Base-by-base conservation (phyloP, 495 filamentous ascomycete species). In the Penicillium canariense region DNA sequence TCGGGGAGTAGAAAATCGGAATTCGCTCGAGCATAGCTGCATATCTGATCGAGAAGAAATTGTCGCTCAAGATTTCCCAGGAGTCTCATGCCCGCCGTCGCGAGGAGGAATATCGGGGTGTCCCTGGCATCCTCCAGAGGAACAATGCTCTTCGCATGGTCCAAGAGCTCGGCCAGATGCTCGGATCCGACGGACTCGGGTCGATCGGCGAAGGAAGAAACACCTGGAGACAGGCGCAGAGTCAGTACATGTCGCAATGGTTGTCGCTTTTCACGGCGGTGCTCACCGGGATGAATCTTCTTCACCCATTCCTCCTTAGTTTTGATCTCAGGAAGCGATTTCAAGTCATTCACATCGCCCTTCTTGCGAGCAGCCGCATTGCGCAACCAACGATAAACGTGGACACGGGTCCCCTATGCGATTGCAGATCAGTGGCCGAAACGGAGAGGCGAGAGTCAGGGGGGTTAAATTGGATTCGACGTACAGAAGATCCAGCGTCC, bases 61-160 rank as follows among this genome's bases (percentile, higher is more conserved):
- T 81, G 79, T 43, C 88, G 86, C 63, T 97, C 80, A 3, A 77
- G 50, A 34, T 87, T 81, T 17, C 85, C 85, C n/a, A 99, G 79
- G 12, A 99, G 77, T 38, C 94, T 87, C 87, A 99, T 91, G 20
- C 94, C 94, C n/a, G 94, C 94, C 4, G 94, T 99, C 27, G 94
- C 94, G 58, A 97, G 88, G 27, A 99, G 74, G 62, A 96, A 99
- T 22, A 99, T 83, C 2, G 94, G 95, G 0, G 94, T 97, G 47
- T 94, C 84, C 48, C 83, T 78, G 34, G 91, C 80, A 60, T 89
- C 87, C 44, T 90, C 80, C 17, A 76, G 70, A 20, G 94, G 94
- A n/a, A 98, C 86, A 25, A 86, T 72, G n/a, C 85, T 76, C 49
- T 88, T 81, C 18, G 95, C 94, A 71, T 93, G 91, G n/a, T 87